Percentiles rank a stretch among this genome's conserved stretches.
Conservation (phyloP, 2,329 filamentous ascomycete genomes). For the Kalmusia sp. region DNA sequence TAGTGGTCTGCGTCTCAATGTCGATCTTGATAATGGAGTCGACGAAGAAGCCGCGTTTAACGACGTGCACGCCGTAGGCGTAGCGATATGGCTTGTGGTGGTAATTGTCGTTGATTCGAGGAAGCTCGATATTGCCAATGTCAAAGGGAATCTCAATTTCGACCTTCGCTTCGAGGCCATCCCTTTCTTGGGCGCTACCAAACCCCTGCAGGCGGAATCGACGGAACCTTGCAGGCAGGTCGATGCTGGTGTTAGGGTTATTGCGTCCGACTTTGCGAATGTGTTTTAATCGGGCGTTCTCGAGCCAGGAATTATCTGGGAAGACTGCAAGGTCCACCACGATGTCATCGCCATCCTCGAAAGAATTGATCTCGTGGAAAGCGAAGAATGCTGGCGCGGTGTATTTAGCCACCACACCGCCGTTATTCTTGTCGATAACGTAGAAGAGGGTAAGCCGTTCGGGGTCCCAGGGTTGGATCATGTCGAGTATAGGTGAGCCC, state of each 20-base stretch:
- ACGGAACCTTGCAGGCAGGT: not conserved
- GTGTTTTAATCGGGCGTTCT: not conserved
- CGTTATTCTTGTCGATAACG: conserved; percentile 11
- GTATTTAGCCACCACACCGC: conserved; percentile 10
- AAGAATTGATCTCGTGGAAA: conserved; percentile 17
- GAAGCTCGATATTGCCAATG: conserved; percentile 12
- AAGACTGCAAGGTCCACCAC: conserved; percentile 7
- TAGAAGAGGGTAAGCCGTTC: conserved; percentile 9
- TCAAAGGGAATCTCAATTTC: conserved; percentile 5
- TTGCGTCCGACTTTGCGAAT: conserved; percentile 3
- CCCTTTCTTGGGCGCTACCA: not conserved
- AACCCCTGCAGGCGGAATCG: conserved; percentile 9
- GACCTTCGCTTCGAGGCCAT: not conserved
- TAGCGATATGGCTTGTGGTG: conserved; percentile 13
- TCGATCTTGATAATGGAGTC: conserved; percentile 17
- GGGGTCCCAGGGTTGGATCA: conserved; percentile 12
- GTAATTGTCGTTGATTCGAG: conserved; percentile 12
- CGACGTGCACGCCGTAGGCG: conserved; percentile 10
- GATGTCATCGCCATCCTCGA: conserved; percentile 11
- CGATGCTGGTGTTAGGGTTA: not conserved
- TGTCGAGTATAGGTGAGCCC: conserved; percentile 3
- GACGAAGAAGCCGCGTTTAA: conserved; percentile 13
- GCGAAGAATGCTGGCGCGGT: conserved; percentile 13
- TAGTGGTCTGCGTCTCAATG: conserved; percentile 7
- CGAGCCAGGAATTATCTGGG: conserved; percentile 1